A percentile compares a stretch with the other conserved stretches of the same genome.
Conservation (phyloP, 2,329 filamentous ascomycete genomes). For the Xylaria sp. region DNA sequence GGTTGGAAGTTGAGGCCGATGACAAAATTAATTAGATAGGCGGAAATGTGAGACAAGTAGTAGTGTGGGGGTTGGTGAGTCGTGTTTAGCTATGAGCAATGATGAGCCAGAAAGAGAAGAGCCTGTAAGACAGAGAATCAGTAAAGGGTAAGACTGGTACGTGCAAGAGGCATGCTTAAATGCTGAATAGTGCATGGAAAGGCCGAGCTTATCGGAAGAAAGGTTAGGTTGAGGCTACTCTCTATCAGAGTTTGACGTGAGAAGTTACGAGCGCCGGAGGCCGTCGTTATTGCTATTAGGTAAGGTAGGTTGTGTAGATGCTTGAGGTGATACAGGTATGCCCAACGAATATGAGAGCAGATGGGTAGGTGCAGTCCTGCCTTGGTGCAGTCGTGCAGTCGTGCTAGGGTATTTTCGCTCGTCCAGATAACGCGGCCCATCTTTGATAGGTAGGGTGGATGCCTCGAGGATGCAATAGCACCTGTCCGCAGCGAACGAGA, state of each 20-base stretch:
- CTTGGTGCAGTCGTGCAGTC: background rate
- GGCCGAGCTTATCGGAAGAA: slow-evolving; percentile 3
- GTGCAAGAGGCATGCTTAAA: background rate
- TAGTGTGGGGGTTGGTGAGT: slow-evolving; percentile 8
- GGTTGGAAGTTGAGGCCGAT: slow-evolving; percentile 8
- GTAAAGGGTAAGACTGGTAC: slow-evolving; percentile 15
- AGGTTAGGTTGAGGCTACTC: slow-evolving; percentile 9
- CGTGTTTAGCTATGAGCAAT: slow-evolving; percentile 20
- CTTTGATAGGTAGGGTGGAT: slow-evolving; percentile 1
- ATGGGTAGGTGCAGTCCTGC: background rate
- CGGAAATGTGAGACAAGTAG: slow-evolving; percentile 18
- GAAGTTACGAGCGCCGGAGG: slow-evolving; percentile 17
- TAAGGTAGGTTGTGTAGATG: background rate
- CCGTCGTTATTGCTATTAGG: background rate
- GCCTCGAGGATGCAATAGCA: too few species aligned
- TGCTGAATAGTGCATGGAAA: background rate
- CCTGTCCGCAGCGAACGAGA: too few species aligned
- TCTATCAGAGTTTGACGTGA: slow-evolving; percentile 6
- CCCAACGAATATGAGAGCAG: slow-evolving; percentile 1
- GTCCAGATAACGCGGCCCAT: slow-evolving; percentile 1
- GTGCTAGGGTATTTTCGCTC: too few species aligned
- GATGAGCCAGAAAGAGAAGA: slow-evolving; percentile 19
- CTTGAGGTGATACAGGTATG: background rate
- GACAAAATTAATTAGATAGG: slow-evolving; percentile 36
- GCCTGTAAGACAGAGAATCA: slow-evolving; percentile 28